Base-by-base conservation (phyloP, 2,329 filamentous ascomycete species). In the Calonectria pseudoturangicola region DNA sequence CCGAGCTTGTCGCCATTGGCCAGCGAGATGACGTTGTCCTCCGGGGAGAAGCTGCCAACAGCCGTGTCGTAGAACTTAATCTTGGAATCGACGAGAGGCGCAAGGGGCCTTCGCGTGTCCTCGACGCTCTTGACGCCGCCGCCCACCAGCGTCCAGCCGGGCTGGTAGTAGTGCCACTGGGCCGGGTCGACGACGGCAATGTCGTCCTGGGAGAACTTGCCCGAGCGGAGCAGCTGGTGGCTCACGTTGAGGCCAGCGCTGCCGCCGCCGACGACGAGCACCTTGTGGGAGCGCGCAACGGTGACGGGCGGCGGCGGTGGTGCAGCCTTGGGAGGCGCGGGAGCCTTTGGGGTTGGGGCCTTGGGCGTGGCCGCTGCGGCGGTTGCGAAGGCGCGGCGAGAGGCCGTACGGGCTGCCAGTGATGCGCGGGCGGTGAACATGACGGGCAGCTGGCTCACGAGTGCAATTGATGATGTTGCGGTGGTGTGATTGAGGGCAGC, bases 91-190 rank as follows among this genome's bases (percentile, higher is more conserved):
- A 93, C 82, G 62, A 93, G 80, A 60, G 83, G 83, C 5, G 84
- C 77, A 47, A 93, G 79, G 1, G 88, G 88, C 69, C 84, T 82
- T 58, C 88, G 87, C 69, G 93, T 83, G 28, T 92, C 87, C 74
- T 92, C 85, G 79, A 91, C 92, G 58, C 85, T 88, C 82, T 93
- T 93, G 47, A 93, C 85, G 4, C 92, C 92, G 47, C 90, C 91
- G 51, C 92, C 92, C 2, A 93, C 92, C 1, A 93, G 85, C 2
- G 92, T 93, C 92, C 92, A 93, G 67, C 92, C 92, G 1, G 92
- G 91, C 81, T 93, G 92, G 80, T 93, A 93, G 83, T 93, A 87
- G 79, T 93, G 92, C 86, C 87, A 92, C 75, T 84, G 80, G 0
- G 92, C 87, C 0, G 92, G 92, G 74, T 93, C 92, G 51, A 93